A percentile compares a stretch with the other conserved stretches of the same genome.
phyloP scores from a whole-genome alignment of 179 eudicot genomes.

The Gypsophila paniculata region DNA sequence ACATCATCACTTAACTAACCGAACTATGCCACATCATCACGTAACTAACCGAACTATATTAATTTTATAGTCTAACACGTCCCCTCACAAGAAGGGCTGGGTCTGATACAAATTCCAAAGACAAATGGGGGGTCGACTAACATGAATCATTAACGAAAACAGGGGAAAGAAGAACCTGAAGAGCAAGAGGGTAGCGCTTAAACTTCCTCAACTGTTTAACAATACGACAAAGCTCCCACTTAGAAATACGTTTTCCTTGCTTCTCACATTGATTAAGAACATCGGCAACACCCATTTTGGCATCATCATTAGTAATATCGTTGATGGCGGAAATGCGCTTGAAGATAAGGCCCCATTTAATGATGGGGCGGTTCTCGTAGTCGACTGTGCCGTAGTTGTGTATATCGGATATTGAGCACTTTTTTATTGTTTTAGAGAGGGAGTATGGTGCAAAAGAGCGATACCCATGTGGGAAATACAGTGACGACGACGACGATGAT shows the following conservation, averaged over 20 bases:
- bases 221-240: conserved; percentile 74
- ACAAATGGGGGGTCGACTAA: too few relatives aligned
- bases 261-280: conserved; percentile 60
- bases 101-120: too few relatives aligned
- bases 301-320: conserved; percentile 22
- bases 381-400: conserved; percentile 43
- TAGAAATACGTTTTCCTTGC: conserved; percentile 52
- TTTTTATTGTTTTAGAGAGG: conserved; percentile 16
- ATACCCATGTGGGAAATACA: conserved; percentile 42
- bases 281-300: conserved; percentile 38
- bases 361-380: conserved; percentile 38
- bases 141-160: not conserved
- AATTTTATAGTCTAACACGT: too few relatives aligned
- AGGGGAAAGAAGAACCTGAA: conserved; percentile 45
- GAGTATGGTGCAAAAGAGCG: conserved; percentile 22
- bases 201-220: conserved; percentile 71
- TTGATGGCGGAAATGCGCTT: conserved; percentile 38
- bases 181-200: conserved; percentile 53
- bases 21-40: too few relatives aligned
- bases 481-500: conserved; percentile 11
- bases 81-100: too few relatives aligned
- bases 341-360: conserved; percentile 49
- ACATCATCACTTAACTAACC: too few relatives aligned
- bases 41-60: too few relatives aligned
- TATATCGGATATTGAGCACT: conserved; percentile 41